phyloP scores from a whole-genome alignment of 495 filamentous ascomycete species.

The Chaetomium fimeti region DNA sequence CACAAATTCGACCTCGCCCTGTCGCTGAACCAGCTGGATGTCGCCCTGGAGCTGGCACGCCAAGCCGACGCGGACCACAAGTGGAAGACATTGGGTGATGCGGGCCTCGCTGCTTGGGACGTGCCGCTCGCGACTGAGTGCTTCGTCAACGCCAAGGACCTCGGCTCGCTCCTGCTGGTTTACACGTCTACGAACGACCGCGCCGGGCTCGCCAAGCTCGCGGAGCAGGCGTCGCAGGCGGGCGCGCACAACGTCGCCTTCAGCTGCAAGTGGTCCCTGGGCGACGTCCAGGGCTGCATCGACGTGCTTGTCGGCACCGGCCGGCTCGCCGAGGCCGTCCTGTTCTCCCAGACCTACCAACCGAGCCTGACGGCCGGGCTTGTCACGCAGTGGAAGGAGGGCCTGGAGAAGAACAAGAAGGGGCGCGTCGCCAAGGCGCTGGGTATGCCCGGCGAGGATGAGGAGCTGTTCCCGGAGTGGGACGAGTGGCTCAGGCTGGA shows the following conservation, averaged over 20 bases:
- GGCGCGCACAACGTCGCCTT: constrained; percentile 91
- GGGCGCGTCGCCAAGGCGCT: constrained; percentile 77
- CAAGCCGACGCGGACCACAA: constrained; percentile 88
- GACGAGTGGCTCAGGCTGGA: constrained; percentile 83
- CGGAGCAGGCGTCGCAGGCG: constrained; percentile 67
- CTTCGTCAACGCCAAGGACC: constrained; percentile 82
- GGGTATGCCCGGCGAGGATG: constrained; percentile 81
- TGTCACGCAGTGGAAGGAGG: constrained; percentile 74
- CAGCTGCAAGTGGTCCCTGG: constrained; percentile 81
- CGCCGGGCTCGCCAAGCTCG: constrained; percentile 68
- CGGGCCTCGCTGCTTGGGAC: constrained; percentile 84
- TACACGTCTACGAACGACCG: constrained; percentile 77
- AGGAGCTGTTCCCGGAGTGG: constrained; percentile 94
- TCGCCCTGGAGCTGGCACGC: constrained; percentile 80
- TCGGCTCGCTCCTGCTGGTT: constrained; percentile 83
- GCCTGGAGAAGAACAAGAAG: constrained; percentile 76
- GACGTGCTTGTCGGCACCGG: constrained; percentile 75
- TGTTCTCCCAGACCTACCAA: constrained; percentile 93
- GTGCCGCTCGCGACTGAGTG: constrained; percentile 85
- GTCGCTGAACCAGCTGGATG: constrained; percentile 74
- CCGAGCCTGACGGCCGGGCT: constrained; percentile 70
- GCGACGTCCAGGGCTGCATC: constrained; percentile 77
- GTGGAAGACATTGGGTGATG: constrained; percentile 95
- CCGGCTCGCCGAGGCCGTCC: constrained; percentile 76
- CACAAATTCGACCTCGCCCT: constrained; percentile 96